Evolutionary conservation across 306 rosid genomes (phyloP), one percentile per base, ranked within the genome.

Genomic region (Boehmeria nivea): DNA sequence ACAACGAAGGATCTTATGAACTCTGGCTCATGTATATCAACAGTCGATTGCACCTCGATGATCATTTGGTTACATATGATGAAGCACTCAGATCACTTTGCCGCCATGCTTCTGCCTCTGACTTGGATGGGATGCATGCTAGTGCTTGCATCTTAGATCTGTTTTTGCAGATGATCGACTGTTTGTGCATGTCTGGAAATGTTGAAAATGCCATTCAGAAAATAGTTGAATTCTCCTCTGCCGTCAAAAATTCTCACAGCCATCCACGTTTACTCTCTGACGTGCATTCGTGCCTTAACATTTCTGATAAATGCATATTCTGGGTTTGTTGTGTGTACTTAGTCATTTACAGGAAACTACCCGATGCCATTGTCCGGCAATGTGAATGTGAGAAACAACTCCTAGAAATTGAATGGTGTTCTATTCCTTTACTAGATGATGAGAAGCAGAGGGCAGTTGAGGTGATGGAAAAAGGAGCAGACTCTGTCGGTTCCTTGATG

Each of bases 11-110:
- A 71, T 84, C 93, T 57, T 91, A 82, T 71, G 82, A 78, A 66
- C 83, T 91, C 38, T 91, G 98, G 98, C 88, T 91, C 17, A 74
- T 91, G 89, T 91, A 75, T 78, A 80, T 91, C 71, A 82, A 91
- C 69, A 84, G 94, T 71, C 88, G 85, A 68, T 44, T 19, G 66
- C 80, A 63, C 64, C 76, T 86, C 60, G 78, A 79, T 66, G 91
- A 83, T 39, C 81, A 82, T 38, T 73, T 90, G 70, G 69, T 34
- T 61, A 80, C 91, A 60, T 91, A 78, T 65, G 85, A 76, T 58
- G 67, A 73, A 7, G 93, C 96, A 33, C 75, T 87, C 53, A 72
- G 77, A 37, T 84, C 78, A 2, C 94, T 91, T 63, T 84, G 83
- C 71, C 55, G 36, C 67, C 66, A 64, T 64, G 71, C 74, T 43